These are phyloP conservation scores for Glomus cerebriforme DNA, from an alignment of 192 early-diverging fungal species.

Conservation along the genomic window DNA sequence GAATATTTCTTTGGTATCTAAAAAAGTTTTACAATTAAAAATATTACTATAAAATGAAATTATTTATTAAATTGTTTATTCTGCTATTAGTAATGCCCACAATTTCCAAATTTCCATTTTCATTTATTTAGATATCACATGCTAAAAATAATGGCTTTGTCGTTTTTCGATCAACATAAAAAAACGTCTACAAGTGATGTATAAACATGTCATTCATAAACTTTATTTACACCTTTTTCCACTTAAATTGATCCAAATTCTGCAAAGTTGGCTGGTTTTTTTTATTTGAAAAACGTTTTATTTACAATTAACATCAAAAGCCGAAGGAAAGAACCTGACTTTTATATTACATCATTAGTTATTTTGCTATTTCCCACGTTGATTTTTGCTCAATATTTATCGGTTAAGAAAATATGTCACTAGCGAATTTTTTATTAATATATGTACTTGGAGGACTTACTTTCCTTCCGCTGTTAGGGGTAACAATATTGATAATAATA, in stretches of 20 bases:
- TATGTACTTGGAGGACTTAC: conserved; percentile 6
- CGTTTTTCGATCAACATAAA: too few species aligned
- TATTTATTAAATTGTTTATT: not conserved
- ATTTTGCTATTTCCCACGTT: not conserved
- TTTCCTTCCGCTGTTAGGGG: not conserved
- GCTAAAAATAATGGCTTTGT: not conserved
- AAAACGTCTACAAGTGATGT: too few species aligned
- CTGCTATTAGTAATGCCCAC: not conserved
- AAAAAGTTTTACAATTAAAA: not conserved
- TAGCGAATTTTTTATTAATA: conserved; percentile 3
- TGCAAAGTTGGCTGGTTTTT: too few species aligned
- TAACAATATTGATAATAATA: not conserved
- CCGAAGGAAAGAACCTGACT: too few species aligned
- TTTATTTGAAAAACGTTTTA: too few species aligned
- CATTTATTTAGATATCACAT: not conserved
- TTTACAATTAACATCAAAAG: too few species aligned
- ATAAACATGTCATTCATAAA: too few species aligned
- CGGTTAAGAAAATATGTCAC: not conserved
- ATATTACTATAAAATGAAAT: not conserved
- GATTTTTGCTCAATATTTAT: not conserved
- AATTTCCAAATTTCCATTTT: not conserved
- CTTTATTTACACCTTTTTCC: too few species aligned
- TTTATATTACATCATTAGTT: too few species aligned
- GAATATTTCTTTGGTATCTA: not conserved
- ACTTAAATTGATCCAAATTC: too few species aligned